Conservation (phyloP, 805 yeast species). For the Yamadazyma scolyti region DNA sequence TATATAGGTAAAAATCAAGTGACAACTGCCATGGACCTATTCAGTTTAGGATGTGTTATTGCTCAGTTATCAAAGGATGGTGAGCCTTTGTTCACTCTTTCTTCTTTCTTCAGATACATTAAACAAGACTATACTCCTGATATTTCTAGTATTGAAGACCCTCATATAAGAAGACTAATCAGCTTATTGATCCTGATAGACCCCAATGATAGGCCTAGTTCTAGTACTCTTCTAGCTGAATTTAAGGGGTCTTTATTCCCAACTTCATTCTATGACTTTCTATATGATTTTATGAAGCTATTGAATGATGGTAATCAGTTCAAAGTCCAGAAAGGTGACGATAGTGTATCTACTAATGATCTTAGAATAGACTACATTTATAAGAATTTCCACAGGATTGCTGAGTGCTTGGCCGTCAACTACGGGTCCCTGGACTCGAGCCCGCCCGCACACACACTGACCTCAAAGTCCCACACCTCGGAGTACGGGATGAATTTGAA, state of each 20-base stretch:
- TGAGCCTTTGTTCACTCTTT: constrained; percentile 75
- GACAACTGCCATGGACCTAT: constrained; percentile 73
- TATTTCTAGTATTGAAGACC: constrained; percentile 51
- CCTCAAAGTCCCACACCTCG: background rate
- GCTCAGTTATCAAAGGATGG: constrained; percentile 90
- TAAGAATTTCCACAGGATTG: constrained; percentile 50
- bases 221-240: constrained; percentile 48
- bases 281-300: constrained; percentile 59
- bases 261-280: constrained; percentile 61
- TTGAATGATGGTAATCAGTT: constrained; percentile 23
- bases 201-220: constrained; percentile 57
- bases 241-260: constrained; percentile 55
- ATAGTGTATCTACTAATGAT: constrained; percentile 27
- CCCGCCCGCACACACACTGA: background rate
- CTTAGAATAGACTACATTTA: constrained; percentile 58
- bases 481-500: constrained; percentile 27
- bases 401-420: constrained; percentile 18
- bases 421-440: constrained; percentile 11
- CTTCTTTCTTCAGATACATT: constrained; percentile 82
- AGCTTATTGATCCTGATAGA: constrained; percentile 59
- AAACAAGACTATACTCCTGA: constrained; percentile 65
- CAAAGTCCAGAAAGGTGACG: constrained; percentile 10
- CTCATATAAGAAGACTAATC: constrained; percentile 51
- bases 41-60: constrained; percentile 80
- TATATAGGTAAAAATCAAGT: constrained; percentile 23